Evolutionary conservation across 306 rosid species (phyloP).

Genomic region (Dalbergia oliveri): DNA sequence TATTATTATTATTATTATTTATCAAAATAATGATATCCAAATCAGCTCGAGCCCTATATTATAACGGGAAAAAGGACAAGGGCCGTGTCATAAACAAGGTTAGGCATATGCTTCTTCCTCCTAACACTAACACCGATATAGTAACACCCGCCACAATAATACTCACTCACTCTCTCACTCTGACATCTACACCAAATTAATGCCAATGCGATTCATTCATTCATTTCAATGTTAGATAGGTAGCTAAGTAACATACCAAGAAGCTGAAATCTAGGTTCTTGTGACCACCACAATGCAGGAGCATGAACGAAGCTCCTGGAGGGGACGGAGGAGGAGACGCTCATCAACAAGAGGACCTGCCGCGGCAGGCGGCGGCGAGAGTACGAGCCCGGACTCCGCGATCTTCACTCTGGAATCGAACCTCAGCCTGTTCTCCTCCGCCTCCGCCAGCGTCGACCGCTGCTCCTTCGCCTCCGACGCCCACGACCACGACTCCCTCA

Average conservation of each 20-base stretch:
- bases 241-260: no score
- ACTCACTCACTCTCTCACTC: no score
- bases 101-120: no score
- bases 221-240: background rate
- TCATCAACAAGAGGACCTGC: background rate
- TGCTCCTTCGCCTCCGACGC: conserved; percentile 91
- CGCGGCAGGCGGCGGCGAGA: conserved; percentile 55
- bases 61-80: no score
- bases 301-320: conserved; percentile 57
- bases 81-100: no score
- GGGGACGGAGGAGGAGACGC: conserved; percentile 10
- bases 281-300: conserved; percentile 63
- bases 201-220: background rate
- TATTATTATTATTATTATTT: no score
- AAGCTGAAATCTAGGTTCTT: background rate
- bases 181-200: background rate
- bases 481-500: conserved; percentile 81
- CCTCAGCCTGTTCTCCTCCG: conserved; percentile 88
- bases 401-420: conserved; percentile 88
- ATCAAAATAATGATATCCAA: no score
- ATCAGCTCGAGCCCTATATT: no score
- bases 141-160: no score
- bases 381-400: conserved; percentile 88
- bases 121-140: no score
- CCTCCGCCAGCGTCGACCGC: conserved; percentile 92